Base-by-base conservation (phyloP, 768 basidiomycete genomes). In the Coprinopsis sp. region DNA sequence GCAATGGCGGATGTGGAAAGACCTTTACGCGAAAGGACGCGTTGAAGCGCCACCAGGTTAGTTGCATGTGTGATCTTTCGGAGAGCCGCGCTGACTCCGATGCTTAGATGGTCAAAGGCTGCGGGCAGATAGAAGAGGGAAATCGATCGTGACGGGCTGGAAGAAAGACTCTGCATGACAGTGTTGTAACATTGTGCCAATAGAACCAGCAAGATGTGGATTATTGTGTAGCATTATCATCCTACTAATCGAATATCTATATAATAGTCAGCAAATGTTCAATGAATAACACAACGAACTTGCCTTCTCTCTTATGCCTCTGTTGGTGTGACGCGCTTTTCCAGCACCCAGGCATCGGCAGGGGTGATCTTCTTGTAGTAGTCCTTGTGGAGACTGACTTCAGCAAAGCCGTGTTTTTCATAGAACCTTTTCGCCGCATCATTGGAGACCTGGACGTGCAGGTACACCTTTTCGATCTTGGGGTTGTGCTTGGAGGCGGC, bases 301-400 rank as follows among this genome's bases (percentile, higher is more conserved):
- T n/a, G n/a, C n/a, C n/a, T n/a, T n/a, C 47, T 44, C 28, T 19
- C 11, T 18, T 38, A 24, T 38, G 7, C 24, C 34, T 33, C 19
- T 44, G 22, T 12, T 28, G 33, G 31, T 14, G 10, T 4, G 21
- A 37, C 24, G 12, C 10, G 29, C 38, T 77, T 81, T 67, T 93
- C 87, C 42, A 94, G 73, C 50, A 94, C 71, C 91, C 91, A 94
- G 18, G 91, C 91, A 58, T 85, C 86, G 52, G 78, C 79, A 21
- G 91, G 91, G 23, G 65, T 70, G 47, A 94, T 88, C 64, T 90
- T 93, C 67, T 90, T 91, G 78, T 94, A 94, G 66, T 94, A 94
- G 51, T 79, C 74, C 57, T 84, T 70, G 44, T 85, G 78, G 24
- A 85, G 52, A 18, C 73, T 75, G 18, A 77, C 70, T 63, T 88